These are phyloP conservation scores for Axilococcus clingmanii DNA, from an alignment of 139 green algal species.

Conservation along the genomic window DNA sequence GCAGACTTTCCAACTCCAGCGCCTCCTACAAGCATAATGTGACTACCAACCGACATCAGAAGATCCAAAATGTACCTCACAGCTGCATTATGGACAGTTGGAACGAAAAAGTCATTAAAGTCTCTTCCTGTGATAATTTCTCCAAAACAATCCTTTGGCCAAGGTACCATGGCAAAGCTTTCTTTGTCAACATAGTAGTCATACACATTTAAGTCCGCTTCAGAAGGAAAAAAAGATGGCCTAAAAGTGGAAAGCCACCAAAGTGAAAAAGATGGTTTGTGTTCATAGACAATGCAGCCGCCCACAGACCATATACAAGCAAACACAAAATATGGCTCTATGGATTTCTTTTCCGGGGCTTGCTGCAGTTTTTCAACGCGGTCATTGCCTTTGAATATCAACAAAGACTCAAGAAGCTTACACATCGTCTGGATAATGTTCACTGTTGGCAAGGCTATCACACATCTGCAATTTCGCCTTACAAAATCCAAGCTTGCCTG, in stretches of 20 bases:
- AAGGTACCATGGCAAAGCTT: slow-evolving; percentile 7
- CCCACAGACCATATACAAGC: slow-evolving; percentile 87
- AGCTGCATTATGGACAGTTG: slow-evolving; percentile 75
- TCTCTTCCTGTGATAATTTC: background rate
- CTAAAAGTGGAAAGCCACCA: slow-evolving; percentile 81
- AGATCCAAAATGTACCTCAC: slow-evolving; percentile 76
- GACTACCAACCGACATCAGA: slow-evolving; percentile 69
- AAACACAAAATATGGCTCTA: slow-evolving; percentile 90
- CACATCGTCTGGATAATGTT: slow-evolving; percentile 75
- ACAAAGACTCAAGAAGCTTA: slow-evolving; percentile 64
- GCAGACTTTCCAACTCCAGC: slow-evolving; percentile 76
- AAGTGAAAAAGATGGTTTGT: slow-evolving; percentile 72
- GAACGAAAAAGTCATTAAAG: slow-evolving; percentile 55
- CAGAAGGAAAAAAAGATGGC: slow-evolving; percentile 32
- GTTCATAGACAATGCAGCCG: slow-evolving; percentile 75
- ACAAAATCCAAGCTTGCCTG: slow-evolving; percentile 75
- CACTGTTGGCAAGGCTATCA: slow-evolving; percentile 67
- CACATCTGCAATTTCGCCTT: slow-evolving; percentile 70
- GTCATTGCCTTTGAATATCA: slow-evolving; percentile 67
- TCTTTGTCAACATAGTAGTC: slow-evolving; percentile 84
- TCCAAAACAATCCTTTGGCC: background rate
- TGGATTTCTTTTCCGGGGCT: slow-evolving; percentile 62
- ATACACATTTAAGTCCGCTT: slow-evolving; percentile 74
- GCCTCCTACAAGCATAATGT: slow-evolving; percentile 80
- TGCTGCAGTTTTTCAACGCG: background rate